These are phyloP conservation scores for Metschnikowia cubensis DNA, from an alignment of 805 yeast genomes.

Conservation along the genomic window DNA sequence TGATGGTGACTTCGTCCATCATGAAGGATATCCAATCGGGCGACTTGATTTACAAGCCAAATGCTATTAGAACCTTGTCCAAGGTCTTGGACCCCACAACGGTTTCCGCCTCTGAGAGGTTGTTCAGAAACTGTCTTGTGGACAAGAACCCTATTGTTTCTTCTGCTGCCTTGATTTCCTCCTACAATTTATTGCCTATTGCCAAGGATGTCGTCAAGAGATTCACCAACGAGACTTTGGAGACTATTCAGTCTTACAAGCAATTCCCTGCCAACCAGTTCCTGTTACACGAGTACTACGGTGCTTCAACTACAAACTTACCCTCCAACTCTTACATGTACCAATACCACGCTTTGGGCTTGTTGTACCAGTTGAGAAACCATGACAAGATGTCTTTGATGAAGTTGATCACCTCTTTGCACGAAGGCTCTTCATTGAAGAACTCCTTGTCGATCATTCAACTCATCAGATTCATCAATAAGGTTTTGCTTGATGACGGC, in stretches of 20 bases:
- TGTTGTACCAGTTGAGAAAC: constrained; percentile 79
- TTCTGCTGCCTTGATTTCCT: constrained; percentile 89
- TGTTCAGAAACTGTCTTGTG: constrained; percentile 88
- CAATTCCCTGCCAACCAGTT: constrained; percentile 47
- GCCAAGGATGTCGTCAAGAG: constrained; percentile 90
- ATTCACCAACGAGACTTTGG: constrained; percentile 92
- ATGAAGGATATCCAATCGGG: constrained; percentile 97
- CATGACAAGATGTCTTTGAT: constrained; percentile 92
- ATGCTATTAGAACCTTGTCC: constrained; percentile 88
- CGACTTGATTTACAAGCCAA: constrained; percentile 81
- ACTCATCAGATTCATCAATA: constrained; percentile 76
- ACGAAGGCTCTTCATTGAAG: constrained; percentile 57
- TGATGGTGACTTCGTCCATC: constrained; percentile 96
- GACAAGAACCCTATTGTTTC: constrained; percentile 84
- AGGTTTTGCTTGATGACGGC: constrained; percentile 68
- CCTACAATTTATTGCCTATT: constrained; percentile 85
- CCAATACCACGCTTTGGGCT: constrained; percentile 94
- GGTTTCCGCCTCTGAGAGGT: constrained; percentile 88
- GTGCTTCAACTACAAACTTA: constrained; percentile 44
- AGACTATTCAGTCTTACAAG: constrained; percentile 69
- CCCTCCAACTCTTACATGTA: constrained; percentile 76
- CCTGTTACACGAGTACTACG: constrained; percentile 54
- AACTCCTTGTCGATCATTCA: constrained; percentile 83
- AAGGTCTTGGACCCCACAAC: constrained; percentile 87
- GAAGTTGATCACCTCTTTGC: constrained; percentile 80